Evolutionary conservation across 345 rosid genomes (phyloP).

Genomic region (Pelargonium nanum): DNA sequence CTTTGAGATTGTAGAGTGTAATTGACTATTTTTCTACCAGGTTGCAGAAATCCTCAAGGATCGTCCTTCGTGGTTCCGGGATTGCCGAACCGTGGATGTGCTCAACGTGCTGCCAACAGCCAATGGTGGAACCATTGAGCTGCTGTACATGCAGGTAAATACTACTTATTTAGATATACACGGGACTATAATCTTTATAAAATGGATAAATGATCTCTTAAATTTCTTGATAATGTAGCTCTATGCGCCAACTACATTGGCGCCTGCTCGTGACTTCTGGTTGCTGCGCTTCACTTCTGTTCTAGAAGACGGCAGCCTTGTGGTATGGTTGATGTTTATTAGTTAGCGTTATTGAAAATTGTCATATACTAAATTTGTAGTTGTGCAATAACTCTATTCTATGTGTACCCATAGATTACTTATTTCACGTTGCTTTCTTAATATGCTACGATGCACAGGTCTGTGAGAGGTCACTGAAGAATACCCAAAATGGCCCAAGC

Average conservation of each 20-base stretch:
- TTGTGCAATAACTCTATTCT: too few species aligned
- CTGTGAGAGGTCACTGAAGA: conserved; percentile 91
- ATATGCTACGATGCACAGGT: conserved; percentile 31
- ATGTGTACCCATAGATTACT: too few species aligned
- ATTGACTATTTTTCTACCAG: conserved; percentile 23
- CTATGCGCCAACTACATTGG: conserved; percentile 96
- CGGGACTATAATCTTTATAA: too few species aligned
- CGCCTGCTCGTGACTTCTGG: conserved; percentile 99
- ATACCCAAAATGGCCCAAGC: conserved; percentile 90
- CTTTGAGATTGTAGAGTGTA: neutral
- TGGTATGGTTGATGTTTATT: conserved; percentile 41
- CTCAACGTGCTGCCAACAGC: conserved; percentile 96
- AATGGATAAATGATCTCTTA: neutral
- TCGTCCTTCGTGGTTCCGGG: conserved; percentile 97
- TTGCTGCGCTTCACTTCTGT: conserved; percentile 89
- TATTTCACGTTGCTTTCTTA: neutral
- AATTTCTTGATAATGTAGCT: conserved; percentile 36
- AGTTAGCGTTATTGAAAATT: neutral
- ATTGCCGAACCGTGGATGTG: conserved; percentile 98
- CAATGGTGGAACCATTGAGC: conserved; percentile 99
- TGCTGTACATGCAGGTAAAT: conserved; percentile 92
- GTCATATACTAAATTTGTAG: too few species aligned
- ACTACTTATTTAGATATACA: neutral
- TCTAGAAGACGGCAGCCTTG: conserved; percentile 98
- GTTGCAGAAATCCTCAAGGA: conserved; percentile 99